Evolutionary conservation across 169 alveolate species (phyloP), one percentile per base, ranked within the genome.

Genomic region (Neospora caninum): DNA sequence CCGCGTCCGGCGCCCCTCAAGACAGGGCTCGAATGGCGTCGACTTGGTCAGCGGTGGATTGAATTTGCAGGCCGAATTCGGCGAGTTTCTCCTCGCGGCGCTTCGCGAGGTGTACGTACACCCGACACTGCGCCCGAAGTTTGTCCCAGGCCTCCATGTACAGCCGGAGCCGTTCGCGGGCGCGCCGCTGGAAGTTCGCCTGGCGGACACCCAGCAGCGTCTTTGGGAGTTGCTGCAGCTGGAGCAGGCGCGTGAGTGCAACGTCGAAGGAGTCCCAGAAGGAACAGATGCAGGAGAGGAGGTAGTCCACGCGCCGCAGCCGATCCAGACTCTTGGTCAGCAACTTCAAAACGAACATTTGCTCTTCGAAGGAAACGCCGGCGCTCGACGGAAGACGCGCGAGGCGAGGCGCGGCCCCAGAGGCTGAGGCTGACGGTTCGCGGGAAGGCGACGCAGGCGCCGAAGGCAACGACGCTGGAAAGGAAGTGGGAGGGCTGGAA

Each of bases 21-120:
- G 89, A 82, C 39, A 89, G 93, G 2, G 93, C 93, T 0, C 45
- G 43, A 22, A 89, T 89, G 18, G 93, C 93, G 25, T 89, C 93
- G 10, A 89, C 80, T 39, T 89, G 93, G 49, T 89, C 93, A 0
- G 93, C 88, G 41, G 88, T 69, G 43, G 20, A 2, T 31, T 89
- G 93, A 0, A 89, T 49, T n/a, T 73, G 87, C 34, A 70, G 73
- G 18, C 88, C 88, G 4, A 89, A 41, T 43, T 67, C 93, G 70
- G 70, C 53, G 38, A 89, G 73, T 34, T 89, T 89, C 0, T 34
- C 73, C 43, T 89, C 82, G 22, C 93, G 22, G 49, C 36, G 67
- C 27, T 41, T 29, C 29, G 88, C 64, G 38, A 89, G 93, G 43
- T 89, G 88, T 18, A 89, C 29, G 49, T 89, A 89, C 43, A 89